Evolutionary conservation across 495 filamentous ascomycete genomes (phyloP).

Genomic region (Beverwykella pulmonaria): DNA sequence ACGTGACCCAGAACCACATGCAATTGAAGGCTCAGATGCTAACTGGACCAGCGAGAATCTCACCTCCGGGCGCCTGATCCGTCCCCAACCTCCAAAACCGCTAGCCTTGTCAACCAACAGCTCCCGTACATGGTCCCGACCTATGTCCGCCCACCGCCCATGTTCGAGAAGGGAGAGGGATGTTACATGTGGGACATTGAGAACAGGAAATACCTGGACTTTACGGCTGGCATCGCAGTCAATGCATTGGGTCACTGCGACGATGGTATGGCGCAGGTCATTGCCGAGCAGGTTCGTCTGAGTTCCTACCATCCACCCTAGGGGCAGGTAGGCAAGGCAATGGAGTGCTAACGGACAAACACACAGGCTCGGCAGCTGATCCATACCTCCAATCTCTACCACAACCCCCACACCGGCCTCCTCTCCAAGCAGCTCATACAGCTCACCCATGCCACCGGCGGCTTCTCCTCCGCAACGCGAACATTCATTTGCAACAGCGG

Average conservation of each 20-base stretch:
- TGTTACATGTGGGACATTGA: constrained; percentile 89
- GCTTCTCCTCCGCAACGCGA: constrained; percentile 76
- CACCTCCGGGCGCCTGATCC: constrained; percentile 77
- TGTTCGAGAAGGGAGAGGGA: constrained; percentile 85
- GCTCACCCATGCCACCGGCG: constrained; percentile 71
- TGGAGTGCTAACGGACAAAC: constrained; percentile 3
- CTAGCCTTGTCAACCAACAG: constrained; percentile 70
- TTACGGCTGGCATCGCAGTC: constrained; percentile 95
- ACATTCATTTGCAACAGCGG: constrained; percentile 96
- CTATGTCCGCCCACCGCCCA: constrained; percentile 85
- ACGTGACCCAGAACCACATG: not conserved
- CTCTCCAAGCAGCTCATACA: constrained; percentile 84
- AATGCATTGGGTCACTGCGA: constrained; percentile 90
- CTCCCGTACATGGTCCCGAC: constrained; percentile 90
- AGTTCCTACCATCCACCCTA: not conserved
- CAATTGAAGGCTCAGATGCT: not conserved
- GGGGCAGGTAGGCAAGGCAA: not conserved
- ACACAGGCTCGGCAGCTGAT: constrained; percentile 71
- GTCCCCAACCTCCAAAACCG: constrained; percentile 70
- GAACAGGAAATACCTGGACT: constrained; percentile 85
- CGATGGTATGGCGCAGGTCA: constrained; percentile 65
- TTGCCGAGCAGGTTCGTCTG: constrained; percentile 69
- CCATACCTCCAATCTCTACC: constrained; percentile 92
- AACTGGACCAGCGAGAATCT: constrained; percentile 58
- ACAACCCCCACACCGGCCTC: constrained; percentile 89